Percentiles rank a stretch among this genome's conserved stretches.
Evolutionary conservation across 331 rosid genomes (phyloP).

Genomic region (Dryas integrifolia): DNA sequence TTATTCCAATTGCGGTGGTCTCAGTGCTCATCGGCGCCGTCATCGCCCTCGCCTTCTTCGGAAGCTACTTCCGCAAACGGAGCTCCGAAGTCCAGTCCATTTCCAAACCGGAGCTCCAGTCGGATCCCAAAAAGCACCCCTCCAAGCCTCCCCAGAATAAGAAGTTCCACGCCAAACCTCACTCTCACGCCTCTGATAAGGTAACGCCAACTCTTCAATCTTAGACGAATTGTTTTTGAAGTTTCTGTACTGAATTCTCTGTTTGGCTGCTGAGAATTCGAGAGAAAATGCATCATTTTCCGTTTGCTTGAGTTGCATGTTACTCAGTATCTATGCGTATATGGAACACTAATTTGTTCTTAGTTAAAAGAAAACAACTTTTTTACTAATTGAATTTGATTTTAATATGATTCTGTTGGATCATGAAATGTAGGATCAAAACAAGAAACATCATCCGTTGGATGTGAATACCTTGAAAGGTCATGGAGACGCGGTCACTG

Average conservation of each 20-base stretch:
- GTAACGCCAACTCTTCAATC: conserved; percentile 22
- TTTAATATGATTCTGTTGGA: neutral
- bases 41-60: conserved; percentile 61
- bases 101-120: conserved; percentile 50
- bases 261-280: conserved; percentile 22
- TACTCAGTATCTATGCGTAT: neutral
- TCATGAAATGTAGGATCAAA: conserved; percentile 56
- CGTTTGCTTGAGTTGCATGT: conserved; percentile 11
- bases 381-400: neutral
- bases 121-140: conserved; percentile 44
- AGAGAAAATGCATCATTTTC: neutral
- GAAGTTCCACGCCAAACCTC: conserved; percentile 58
- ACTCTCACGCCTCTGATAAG: conserved; percentile 73
- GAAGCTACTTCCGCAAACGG: conserved; percentile 58
- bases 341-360: neutral
- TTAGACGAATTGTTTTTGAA: neutral
- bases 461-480: conserved; percentile 98
- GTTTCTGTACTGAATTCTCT: neutral
- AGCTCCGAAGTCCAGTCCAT: conserved; percentile 74
- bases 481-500: conserved; percentile 83
- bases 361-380: no score
- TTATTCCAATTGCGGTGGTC: conserved; percentile 38
- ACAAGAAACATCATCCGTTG: conserved; percentile 87
- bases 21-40: conserved; percentile 70
- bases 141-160: conserved; percentile 45